Base-by-base conservation (phyloP, 495 filamentous ascomycete genomes). In the Penicillium paxilli region DNA sequence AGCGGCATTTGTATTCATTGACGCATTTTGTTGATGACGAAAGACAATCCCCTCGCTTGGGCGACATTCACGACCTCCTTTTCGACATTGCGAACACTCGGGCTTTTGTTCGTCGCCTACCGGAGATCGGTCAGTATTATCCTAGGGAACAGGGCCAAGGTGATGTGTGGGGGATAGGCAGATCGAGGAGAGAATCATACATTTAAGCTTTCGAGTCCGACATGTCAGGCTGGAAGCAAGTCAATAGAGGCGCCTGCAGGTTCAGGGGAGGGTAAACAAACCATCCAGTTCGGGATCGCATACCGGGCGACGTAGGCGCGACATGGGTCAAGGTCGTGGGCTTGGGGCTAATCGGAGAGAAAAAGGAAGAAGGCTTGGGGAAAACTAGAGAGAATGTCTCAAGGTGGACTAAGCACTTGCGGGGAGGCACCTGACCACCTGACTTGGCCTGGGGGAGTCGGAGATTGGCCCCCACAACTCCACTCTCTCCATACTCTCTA, bases 11-110 rank as follows among this genome's bases (percentile, higher is more conserved):
- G 78, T 74, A 51, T 87, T 88, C 84, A 88, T 85, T 7, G 83
- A 86, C 3, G 85, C 84, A 78, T 88, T 88, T 63, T 88, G 85
- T 59, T 88, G 85, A 67, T 88, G 85, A 30, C 85, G 79, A 60
- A 87, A 88, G 17, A 86, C 79, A 48, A 87, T 80, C 35, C 83
- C 83, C 53, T 82, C 81, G 57, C 82, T 82, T 11, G 81, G 82
- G 20, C 79, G 75, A 65, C 85, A 88, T 61, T 83, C 76, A 55
- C 85, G 73, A 9, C 74, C 76, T 5, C 82, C 84, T 63, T 84
- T 85, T 56, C 68, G 68, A 69, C 83, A 85, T 65, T 83, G 83
- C 32, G 79, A 74, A 59, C 83, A 85, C 41, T 75, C 64, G 19
- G 83, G 83, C 42, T 77, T 80, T 66, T 77, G 75, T 60, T 86